These are phyloP conservation scores for Capronia americana DNA, from an alignment of 2,329 filamentous ascomycete genomes.

Conservation along the genomic window DNA sequence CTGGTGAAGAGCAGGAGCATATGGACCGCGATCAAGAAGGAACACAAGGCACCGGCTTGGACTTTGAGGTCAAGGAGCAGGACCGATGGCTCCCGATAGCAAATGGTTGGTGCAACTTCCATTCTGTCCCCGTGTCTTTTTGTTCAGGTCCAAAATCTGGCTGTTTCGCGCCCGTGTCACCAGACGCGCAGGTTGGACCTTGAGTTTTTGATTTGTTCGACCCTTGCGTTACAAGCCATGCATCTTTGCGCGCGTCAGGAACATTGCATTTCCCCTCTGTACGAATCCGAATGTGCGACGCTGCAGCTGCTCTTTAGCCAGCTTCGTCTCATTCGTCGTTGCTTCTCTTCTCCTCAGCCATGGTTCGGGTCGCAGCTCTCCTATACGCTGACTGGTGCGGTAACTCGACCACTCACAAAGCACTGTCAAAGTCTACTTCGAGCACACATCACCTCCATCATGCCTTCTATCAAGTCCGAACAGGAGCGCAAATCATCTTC, in stretches of 20 bases:
- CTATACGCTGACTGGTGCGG: slow-evolving; percentile 35
- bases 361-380: slow-evolving; percentile 44
- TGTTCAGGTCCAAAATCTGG: neutral
- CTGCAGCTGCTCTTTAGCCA: slow-evolving; percentile 36
- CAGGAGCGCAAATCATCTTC: slow-evolving; percentile 30
- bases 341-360: slow-evolving; percentile 53
- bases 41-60: slow-evolving; percentile 76
- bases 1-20: slow-evolving; percentile 87
- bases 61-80: slow-evolving; percentile 99
- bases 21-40: slow-evolving; percentile 76
- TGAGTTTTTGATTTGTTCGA: slow-evolving; percentile 59
- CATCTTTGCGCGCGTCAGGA: slow-evolving; percentile 43
- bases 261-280: slow-evolving; percentile 30
- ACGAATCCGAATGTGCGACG: slow-evolving; percentile 37
- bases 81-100: slow-evolving; percentile 99
- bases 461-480: slow-evolving; percentile 36
- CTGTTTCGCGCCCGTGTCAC: slow-evolving; percentile 2
- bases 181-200: slow-evolving; percentile 38
- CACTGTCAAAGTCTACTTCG: slow-evolving; percentile 22
- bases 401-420: slow-evolving; percentile 39
- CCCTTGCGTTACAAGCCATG: slow-evolving; percentile 48
- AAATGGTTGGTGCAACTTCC: slow-evolving; percentile 83
- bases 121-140: slow-evolving; percentile 41
- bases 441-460: slow-evolving; percentile 32
- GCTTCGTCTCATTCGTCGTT: slow-evolving; percentile 46